These are phyloP conservation scores for Candida awuae DNA, from an alignment of 805 yeast genomes.

Conservation along the genomic window DNA sequence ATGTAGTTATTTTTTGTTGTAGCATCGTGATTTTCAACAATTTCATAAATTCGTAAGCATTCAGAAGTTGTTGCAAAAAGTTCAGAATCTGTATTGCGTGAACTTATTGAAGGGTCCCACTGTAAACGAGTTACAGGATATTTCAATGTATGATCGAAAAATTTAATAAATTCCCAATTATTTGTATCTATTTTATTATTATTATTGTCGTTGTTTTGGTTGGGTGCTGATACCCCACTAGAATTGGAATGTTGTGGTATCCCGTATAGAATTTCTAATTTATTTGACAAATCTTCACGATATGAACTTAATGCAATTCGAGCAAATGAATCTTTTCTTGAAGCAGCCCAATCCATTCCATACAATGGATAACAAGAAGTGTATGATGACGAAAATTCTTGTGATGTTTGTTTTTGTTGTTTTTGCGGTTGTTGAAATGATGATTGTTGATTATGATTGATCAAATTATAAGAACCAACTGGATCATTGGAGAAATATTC, in stretches of 20 bases:
- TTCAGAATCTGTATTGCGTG: constrained; percentile 26
- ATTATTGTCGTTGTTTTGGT: too few species aligned
- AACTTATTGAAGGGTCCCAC: constrained; percentile 54
- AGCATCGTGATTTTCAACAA: too few species aligned
- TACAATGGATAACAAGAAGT: constrained; percentile 44
- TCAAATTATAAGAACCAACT: too few species aligned
- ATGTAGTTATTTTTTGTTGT: background rate
- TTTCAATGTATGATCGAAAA: constrained; percentile 30
- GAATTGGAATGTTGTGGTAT: constrained; percentile 12
- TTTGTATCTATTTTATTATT: constrained; percentile 15
- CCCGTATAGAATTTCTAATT: constrained; percentile 45
- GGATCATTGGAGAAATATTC: too few species aligned
- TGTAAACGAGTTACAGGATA: constrained; percentile 66
- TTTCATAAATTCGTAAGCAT: constrained; percentile 46
- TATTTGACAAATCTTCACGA: constrained; percentile 69
- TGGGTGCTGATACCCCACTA: too few species aligned
- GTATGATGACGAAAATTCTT: constrained; percentile 30
- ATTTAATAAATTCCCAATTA: constrained; percentile 12
- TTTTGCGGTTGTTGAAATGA: background rate
- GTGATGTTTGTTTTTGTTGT: too few species aligned
- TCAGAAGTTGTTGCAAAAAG: constrained; percentile 66
- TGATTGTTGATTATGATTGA: background rate
- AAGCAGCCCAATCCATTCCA: constrained; percentile 43
- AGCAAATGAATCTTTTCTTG: constrained; percentile 31
- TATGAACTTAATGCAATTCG: constrained; percentile 66